Conservation (phyloP, 495 filamentous ascomycete genomes). For the Bathelium albidoporum region DNA sequence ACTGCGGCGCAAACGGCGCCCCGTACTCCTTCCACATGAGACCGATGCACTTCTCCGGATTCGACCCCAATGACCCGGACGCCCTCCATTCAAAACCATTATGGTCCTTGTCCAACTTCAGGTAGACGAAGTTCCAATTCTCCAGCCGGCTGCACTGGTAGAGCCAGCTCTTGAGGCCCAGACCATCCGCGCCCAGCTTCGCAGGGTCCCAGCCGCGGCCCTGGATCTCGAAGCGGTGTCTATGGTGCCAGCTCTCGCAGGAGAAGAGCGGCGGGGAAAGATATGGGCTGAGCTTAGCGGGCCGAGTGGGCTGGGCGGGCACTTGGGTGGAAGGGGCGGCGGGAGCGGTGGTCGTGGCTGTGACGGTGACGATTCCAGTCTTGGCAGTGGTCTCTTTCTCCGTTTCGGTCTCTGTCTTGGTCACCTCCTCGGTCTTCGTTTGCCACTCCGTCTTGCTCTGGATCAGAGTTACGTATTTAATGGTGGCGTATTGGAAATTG, state of each 20-base stretch:
- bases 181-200: neutral
- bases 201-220: neutral
- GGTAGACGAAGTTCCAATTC: neutral
- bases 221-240: neutral
- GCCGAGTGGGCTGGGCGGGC: no score
- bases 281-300: neutral
- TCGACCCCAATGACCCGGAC: no score
- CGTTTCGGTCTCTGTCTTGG: no score
- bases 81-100: neutral
- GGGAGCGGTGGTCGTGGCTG: no score
- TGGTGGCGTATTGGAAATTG: no score
- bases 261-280: neutral
- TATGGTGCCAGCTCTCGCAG: neutral
- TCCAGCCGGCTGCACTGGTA: neutral
- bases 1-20: neutral
- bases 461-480: no score
- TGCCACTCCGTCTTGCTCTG: no score
- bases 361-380: no score
- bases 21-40: neutral
- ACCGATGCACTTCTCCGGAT: neutral
- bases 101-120: neutral
- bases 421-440: no score
- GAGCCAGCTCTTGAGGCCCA: neutral
- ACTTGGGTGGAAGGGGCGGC: no score
- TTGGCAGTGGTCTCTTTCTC: no score